Percentiles rank a stretch among this genome's conserved stretches.
These are phyloP conservation scores for Pistacia vera DNA, from an alignment of 345 rosid genomes.

Conservation along the genomic window DNA sequence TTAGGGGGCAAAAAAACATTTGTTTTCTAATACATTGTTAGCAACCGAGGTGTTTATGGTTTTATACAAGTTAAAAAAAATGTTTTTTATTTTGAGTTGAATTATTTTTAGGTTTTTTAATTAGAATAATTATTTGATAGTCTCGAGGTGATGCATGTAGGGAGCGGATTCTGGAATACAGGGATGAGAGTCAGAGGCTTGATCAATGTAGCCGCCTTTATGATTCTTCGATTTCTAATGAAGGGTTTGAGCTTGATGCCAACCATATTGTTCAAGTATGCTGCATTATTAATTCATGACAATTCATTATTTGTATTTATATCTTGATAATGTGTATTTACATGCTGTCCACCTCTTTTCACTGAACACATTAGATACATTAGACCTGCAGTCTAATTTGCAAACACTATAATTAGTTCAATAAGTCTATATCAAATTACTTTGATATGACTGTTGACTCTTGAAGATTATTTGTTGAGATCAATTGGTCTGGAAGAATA, in stretches of 20 bases:
- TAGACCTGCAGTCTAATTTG: background rate
- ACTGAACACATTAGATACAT: too few species aligned
- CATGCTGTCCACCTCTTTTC: background rate
- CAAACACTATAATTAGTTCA: background rate
- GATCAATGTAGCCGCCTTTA: slow-evolving; percentile 94
- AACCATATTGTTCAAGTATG: slow-evolving; percentile 85
- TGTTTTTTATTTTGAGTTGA: slow-evolving; percentile 4
- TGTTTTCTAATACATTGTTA: background rate
- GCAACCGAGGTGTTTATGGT: background rate
- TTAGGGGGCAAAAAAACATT: background rate
- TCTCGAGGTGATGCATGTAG: slow-evolving; percentile 37
- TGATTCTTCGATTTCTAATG: slow-evolving; percentile 87
- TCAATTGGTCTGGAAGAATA: background rate
- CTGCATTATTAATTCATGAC: slow-evolving; percentile 6
- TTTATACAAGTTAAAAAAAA: background rate
- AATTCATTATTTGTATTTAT: background rate
- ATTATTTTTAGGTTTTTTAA: background rate
- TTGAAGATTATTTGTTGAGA: background rate
- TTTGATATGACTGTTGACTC: background rate
- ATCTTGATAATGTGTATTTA: background rate
- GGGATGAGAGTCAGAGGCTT: slow-evolving; percentile 91
- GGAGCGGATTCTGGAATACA: slow-evolving; percentile 74
- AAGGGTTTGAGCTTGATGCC: slow-evolving; percentile 90
- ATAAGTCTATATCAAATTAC: background rate
- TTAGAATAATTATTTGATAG: slow-evolving; percentile 6